Evolutionary conservation across 352 stramenopile genomes (phyloP).

Genomic region (Phytopythium litorale): DNA sequence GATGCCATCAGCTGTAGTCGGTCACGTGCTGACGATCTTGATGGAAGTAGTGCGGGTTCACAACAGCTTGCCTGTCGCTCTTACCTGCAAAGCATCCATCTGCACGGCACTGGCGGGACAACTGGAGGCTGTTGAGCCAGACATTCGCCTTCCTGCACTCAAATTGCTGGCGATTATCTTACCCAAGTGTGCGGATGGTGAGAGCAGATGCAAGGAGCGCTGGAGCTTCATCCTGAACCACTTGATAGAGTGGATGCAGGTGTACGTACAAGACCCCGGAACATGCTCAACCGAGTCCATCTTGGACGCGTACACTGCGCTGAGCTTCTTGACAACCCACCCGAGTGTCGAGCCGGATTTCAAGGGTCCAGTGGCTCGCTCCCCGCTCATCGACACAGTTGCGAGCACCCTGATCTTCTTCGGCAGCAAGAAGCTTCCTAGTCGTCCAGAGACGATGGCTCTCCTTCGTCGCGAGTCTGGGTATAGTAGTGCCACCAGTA

Average conservation of each 20-base stretch:
- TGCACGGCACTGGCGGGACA: constrained; percentile 34
- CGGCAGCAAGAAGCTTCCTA: constrained; percentile 17
- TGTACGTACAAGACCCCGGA: constrained; percentile 46
- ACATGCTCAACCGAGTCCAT: constrained; percentile 27
- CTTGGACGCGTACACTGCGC: constrained; percentile 32
- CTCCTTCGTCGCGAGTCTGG: constrained; percentile 20
- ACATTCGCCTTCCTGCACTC: constrained; percentile 40
- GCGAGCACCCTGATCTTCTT: constrained; percentile 34
- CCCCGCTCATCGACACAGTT: constrained; percentile 46
- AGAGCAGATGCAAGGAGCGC: constrained; percentile 16
- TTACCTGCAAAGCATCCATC: constrained; percentile 17
- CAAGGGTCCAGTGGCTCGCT: constrained; percentile 24
- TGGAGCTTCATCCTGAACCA: constrained; percentile 43
- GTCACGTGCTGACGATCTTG: constrained; percentile 42
- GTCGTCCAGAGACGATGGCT: constrained; percentile 22
- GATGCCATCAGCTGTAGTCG: constrained; percentile 26
- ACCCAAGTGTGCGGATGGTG: constrained; percentile 8
- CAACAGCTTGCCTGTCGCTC: not conserved
- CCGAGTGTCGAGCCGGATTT: constrained; percentile 22
- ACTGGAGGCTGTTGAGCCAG: constrained; percentile 51
- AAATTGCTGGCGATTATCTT: constrained; percentile 42
- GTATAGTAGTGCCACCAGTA: not conserved
- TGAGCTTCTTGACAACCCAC: constrained; percentile 40
- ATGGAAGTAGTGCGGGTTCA: constrained; percentile 17
- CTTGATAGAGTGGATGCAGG: constrained; percentile 73